phyloP scores from a whole-genome alignment of 331 rosid species.

The Malus hybrid region DNA sequence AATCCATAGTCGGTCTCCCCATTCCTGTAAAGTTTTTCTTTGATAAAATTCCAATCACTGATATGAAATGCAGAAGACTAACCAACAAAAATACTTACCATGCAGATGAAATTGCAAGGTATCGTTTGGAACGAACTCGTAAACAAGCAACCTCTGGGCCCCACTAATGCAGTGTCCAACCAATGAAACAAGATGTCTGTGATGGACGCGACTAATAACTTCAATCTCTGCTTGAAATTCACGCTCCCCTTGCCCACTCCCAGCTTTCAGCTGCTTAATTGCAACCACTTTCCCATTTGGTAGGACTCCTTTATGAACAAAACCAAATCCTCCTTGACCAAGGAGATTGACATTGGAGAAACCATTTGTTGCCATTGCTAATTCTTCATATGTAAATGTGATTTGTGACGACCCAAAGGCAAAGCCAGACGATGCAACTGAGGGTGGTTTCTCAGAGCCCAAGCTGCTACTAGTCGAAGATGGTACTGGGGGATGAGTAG shows the following conservation, averaged over 20 bases:
- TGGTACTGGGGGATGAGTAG: slow-evolving; percentile 13
- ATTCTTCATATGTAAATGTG: slow-evolving; percentile 55
- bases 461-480: slow-evolving; percentile 24
- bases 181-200: slow-evolving; percentile 68
- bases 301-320: slow-evolving; percentile 73
- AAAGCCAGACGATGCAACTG: slow-evolving; percentile 17
- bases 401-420: slow-evolving; percentile 41
- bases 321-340: slow-evolving; percentile 82
- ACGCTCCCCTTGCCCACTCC: slow-evolving; percentile 72
- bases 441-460: slow-evolving; percentile 40
- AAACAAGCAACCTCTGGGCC: slow-evolving; percentile 56
- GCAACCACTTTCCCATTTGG: slow-evolving; percentile 68
- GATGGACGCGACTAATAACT: slow-evolving; percentile 71
- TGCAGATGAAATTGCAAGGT: slow-evolving; percentile 73
- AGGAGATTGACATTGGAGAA: slow-evolving; percentile 59
- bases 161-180: slow-evolving; percentile 66
- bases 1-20: slow-evolving; percentile 41
- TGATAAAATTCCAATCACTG: not conserved
- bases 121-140: slow-evolving; percentile 54
- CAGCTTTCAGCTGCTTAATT: slow-evolving; percentile 59
- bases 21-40: slow-evolving; percentile 33
- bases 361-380: slow-evolving; percentile 48
- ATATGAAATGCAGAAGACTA: not conserved
- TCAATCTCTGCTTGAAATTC: slow-evolving; percentile 76
- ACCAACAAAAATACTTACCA: slow-evolving; percentile 24